Evolutionary conservation across 257 asterid species (phyloP).

Genomic region (Fraxinus cuspidata): DNA sequence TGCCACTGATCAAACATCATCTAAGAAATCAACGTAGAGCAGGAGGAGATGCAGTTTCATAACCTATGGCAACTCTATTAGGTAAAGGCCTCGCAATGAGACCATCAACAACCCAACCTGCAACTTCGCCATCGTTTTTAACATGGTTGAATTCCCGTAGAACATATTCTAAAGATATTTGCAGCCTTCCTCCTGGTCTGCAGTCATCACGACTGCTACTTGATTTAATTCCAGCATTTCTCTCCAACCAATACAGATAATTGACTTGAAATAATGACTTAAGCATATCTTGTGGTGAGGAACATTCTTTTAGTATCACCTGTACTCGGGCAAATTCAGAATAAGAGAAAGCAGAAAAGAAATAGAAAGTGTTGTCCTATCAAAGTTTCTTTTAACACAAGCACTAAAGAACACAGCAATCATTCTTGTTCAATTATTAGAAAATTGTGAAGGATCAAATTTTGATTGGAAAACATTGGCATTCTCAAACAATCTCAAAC

Average conservation of each 20-base stretch:
- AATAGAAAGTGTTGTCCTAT: background rate
- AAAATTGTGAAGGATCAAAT: background rate
- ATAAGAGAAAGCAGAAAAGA: constrained; percentile 11
- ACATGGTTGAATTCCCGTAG: constrained; percentile 74
- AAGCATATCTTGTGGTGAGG: constrained; percentile 80
- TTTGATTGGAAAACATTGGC: background rate
- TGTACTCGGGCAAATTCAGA: constrained; percentile 34
- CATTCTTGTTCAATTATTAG: background rate
- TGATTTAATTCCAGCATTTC: constrained; percentile 72
- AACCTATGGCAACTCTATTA: constrained; percentile 55
- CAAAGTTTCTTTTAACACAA: background rate
- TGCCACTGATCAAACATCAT: background rate
- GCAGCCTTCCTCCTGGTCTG: constrained; percentile 79
- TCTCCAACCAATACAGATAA: constrained; percentile 90
- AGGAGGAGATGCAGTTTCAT: constrained; percentile 36
- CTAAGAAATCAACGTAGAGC: constrained; percentile 36
- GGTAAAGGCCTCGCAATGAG: constrained; percentile 90
- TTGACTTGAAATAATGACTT: constrained; percentile 82
- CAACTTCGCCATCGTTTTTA: constrained; percentile 63
- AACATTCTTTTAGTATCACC: constrained; percentile 86
- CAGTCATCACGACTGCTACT: constrained; percentile 61
- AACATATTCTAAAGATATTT: constrained; percentile 70
- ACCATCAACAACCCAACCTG: constrained; percentile 79
- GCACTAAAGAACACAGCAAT: background rate
- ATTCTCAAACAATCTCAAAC: background rate